phyloP scores from a whole-genome alignment of 768 basidiomycete species.

The Rhodotorula graminis region DNA sequence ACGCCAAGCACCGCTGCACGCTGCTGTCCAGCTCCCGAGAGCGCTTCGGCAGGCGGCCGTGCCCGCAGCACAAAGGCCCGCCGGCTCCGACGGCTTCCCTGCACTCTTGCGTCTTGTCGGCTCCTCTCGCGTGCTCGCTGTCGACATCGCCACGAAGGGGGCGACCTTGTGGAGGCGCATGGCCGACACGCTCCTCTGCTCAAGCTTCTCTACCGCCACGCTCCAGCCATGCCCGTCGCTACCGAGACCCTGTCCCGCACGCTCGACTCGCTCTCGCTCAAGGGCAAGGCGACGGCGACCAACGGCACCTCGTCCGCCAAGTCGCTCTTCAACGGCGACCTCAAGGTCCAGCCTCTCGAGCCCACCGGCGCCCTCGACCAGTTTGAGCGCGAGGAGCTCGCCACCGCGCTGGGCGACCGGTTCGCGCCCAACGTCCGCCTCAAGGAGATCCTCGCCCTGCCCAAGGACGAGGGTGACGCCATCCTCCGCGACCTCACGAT shows the following conservation, averaged over 20 bases:
- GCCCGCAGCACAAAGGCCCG: too few species aligned
- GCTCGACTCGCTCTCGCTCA: neutral
- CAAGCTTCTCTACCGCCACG: neutral
- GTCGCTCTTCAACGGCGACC: conserved; percentile 1
- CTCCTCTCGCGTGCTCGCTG: too few species aligned
- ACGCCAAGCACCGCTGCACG: too few species aligned
- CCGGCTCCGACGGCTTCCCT: too few species aligned
- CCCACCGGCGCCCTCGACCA: conserved; percentile 7
- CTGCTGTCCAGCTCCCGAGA: too few species aligned
- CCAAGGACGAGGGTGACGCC: conserved; percentile 21
- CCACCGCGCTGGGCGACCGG: conserved; percentile 30
- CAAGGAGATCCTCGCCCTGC: conserved; percentile 23
- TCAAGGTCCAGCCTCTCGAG: conserved; percentile 10
- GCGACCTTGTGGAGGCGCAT: too few species aligned
- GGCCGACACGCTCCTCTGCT: neutral
- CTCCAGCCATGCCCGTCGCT: neutral
- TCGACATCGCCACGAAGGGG: too few species aligned
- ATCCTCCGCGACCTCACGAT: conserved; percentile 36
- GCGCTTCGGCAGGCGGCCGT: too few species aligned
- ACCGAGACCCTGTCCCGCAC: neutral
- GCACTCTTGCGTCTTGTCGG: too few species aligned
- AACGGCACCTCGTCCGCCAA: neutral
- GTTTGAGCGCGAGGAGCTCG: conserved; percentile 21
- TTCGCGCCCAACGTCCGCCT: conserved; percentile 18
- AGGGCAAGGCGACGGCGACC: neutral